phyloP scores from a whole-genome alignment of 2,329 filamentous ascomycete species.

The Sporothrix mexicana region DNA sequence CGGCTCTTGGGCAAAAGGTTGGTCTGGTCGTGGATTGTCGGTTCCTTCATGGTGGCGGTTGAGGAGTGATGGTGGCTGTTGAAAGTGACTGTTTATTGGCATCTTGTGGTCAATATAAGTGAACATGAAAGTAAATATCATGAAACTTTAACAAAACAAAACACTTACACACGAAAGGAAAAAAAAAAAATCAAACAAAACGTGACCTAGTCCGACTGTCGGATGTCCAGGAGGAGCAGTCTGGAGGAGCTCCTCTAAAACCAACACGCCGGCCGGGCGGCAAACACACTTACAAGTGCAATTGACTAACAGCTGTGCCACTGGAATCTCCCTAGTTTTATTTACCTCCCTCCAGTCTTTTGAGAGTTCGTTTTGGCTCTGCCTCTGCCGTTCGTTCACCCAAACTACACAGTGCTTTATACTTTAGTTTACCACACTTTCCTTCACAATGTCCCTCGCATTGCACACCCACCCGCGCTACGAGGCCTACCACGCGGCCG shows the following conservation, averaged over 20 bases:
- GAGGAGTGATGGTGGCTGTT: neutral
- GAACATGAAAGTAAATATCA: neutral
- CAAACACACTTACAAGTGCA: neutral
- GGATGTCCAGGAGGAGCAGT: neutral
- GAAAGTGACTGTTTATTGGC: neutral
- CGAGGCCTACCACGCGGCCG: constrained; percentile 43
- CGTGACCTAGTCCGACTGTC: neutral
- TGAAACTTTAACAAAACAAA: constrained; percentile 1
- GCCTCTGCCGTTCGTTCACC: too few relatives aligned
- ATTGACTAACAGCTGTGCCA: neutral
- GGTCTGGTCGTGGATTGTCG: constrained; percentile 49
- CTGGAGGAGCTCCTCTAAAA: constrained; percentile 9
- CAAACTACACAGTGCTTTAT: too few relatives aligned
- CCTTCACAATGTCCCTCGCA: neutral
- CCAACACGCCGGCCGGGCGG: constrained; percentile 2
- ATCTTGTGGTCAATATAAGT: neutral
- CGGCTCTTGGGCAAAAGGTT: constrained; percentile 61
- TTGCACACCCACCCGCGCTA: constrained; percentile 29
- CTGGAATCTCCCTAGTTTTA: neutral
- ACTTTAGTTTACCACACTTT: too few relatives aligned
- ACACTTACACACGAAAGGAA: neutral
- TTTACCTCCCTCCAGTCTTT: too few relatives aligned
- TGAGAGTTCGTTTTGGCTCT: too few relatives aligned
- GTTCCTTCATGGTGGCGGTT: constrained; percentile 3
- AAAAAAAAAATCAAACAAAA: constrained; percentile 10